These are phyloP conservation scores for Halophytophthora polymorphica DNA, from an alignment of 352 stramenopile species.

Conservation along the genomic window DNA sequence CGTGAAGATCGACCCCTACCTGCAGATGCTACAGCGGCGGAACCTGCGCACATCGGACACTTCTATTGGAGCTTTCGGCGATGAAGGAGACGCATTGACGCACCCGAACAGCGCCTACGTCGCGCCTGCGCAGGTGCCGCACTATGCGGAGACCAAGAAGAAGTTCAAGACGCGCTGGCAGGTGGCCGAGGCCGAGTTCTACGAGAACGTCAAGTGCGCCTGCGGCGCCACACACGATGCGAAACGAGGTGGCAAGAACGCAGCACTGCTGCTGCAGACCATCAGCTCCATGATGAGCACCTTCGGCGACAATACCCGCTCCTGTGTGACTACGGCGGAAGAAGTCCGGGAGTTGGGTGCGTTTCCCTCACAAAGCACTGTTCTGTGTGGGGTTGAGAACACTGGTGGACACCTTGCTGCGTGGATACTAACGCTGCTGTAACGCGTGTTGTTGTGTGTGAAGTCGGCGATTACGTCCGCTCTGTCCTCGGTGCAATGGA, in stretches of 20 bases:
- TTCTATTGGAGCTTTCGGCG: background rate
- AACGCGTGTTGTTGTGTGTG: background rate
- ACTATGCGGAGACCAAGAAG: conserved; percentile 37
- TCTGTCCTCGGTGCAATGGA: conserved; percentile 35
- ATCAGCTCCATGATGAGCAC: conserved; percentile 84
- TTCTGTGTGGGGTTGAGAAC: background rate
- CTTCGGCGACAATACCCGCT: conserved; percentile 62
- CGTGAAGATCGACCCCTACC: conserved; percentile 62
- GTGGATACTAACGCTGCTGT: conserved; percentile 2
- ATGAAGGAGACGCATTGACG: background rate
- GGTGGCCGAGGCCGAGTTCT: conserved; percentile 71
- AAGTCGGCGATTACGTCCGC: conserved; percentile 59
- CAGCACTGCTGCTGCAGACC: conserved; percentile 47
- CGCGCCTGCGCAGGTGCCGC: conserved; percentile 39
- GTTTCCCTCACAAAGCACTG: background rate
- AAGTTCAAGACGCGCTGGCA: conserved; percentile 61
- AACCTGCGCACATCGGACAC: conserved; percentile 30
- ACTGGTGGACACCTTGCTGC: background rate
- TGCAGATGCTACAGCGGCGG: conserved; percentile 78
- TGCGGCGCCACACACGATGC: conserved; percentile 55
- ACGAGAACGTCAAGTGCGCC: conserved; percentile 42
- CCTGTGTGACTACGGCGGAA: conserved; percentile 58
- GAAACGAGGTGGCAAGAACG: conserved; percentile 33
- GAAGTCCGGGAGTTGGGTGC: conserved; percentile 52
- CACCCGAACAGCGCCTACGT: conserved; percentile 71